Evolutionary conservation across 78 protist genomes (phyloP), one percentile per base, ranked within the genome.

Genomic region (Chrysochromulina parva): DNA sequence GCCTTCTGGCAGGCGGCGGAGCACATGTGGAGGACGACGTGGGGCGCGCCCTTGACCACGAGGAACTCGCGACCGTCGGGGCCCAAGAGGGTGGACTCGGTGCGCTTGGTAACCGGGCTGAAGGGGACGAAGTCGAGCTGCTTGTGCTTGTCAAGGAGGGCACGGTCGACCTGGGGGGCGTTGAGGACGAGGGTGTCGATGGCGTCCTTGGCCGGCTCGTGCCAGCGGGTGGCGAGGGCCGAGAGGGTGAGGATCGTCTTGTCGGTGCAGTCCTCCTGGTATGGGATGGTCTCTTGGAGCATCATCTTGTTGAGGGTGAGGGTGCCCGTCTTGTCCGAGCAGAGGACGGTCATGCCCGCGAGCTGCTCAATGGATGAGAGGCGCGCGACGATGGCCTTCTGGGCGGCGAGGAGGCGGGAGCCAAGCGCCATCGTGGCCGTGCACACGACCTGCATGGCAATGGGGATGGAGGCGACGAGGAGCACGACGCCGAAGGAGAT

Each of bases 351-450:
- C 92, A 93, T 90, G 48, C 87, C 94, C n/a, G 96, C 93, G n/a
- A 94, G 17, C 91, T 93, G 96, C 87, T 96, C 97, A 91, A 96
- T 89, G 90, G 97, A 96, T 9, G 97, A 87, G 22, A 97, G 76
- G 60, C 97, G 97, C 9, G 69, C 9, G 95, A 89, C 2, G 95
- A 97, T 26, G 95, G 94, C 55, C 94, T 97, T 1, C 69, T 62
- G 26, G 26, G 94, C 97, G 14, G 98, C 95, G 38, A 97, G 94
- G 74, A 89, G 88, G 16, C 57, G 80, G 28, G 98, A 96, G 66
- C 98, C 98, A 13, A 96, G 48, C 6, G 98, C 98, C 94, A 97
- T 85, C 6, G 97, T 96, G 5, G 94, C 97, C 19, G 95, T 93
- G 14, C 94, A 90, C 16, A 97, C 98, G 17, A 96, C 94, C 7